Evolutionary conservation across 352 stramenopile species (phyloP), one percentile per base, ranked within the genome.

Genomic region (Pythium brachiatum): DNA sequence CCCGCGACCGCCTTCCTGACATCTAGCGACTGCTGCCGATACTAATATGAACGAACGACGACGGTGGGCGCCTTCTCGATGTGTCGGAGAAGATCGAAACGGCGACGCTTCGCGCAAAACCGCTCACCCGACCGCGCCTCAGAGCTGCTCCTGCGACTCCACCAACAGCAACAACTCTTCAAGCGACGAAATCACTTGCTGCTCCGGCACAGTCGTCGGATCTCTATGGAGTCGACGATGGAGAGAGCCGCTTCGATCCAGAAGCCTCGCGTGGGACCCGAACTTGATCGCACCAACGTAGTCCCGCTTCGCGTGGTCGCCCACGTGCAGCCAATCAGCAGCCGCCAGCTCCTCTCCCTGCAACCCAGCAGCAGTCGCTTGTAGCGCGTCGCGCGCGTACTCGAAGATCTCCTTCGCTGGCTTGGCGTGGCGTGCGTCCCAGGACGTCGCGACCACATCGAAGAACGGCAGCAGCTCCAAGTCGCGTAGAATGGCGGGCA

Each of bases 401-500:
- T 66, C 57, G 47, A 92, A 94, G 65, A 94, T 88, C 11, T 58
- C 68, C 11, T 70, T 60, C 39, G 77, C 56, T 1, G 82, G 85
- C 47, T 94, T 94, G 61, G 76, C 65, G 2, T 60, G 46, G 18
- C 71, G 57, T n/a, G 80, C 62, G 3, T 21, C 44, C 64, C 84
- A 94, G 2, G 84, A 94, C 34, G 75, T 81, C 36, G 80, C 77
- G 50, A 90, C 75, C 32, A 79, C 72, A 7, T 82, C 57, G 36
- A 92, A 88, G 56, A 71, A 80, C 29, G 60, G 55, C 32, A 64
- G 59, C 15, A 94, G 75, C 29, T 60, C 60, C 39, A 92, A 53
- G 0, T 68, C 74, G 0, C 46, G 44, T 3, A 94, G 61, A 25
- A 94, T 67, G 2, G 44, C 20, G 31, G 74, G 68, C 4, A 94